Conservation (phyloP, 2,329 filamentous ascomycete genomes). For the Fusarium nisikadoi region DNA sequence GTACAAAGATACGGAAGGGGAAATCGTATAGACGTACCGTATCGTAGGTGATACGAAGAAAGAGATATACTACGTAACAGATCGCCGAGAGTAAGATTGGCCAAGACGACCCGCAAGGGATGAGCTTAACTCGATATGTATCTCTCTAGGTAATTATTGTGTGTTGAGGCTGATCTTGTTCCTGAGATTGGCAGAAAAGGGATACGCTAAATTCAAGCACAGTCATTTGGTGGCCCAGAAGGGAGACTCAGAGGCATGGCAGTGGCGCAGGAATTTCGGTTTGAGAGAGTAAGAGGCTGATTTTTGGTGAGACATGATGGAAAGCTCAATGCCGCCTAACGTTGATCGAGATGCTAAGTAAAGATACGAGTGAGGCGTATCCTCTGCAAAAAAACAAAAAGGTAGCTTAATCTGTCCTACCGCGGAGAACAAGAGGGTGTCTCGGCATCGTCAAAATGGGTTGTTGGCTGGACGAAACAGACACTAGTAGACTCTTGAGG, state of each 20-base stretch:
- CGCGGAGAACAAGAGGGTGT: slow-evolving; percentile 28
- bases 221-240: slow-evolving; percentile 15
- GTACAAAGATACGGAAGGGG: slow-evolving; percentile 4
- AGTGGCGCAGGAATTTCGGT: slow-evolving; percentile 27
- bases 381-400: background rate
- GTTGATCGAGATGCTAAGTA: background rate
- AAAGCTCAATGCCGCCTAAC: slow-evolving; percentile 17
- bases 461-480: slow-evolving; percentile 20
- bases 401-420: slow-evolving; percentile 3
- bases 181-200: slow-evolving; percentile 24
- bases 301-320: slow-evolving; percentile 28
- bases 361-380: slow-evolving; percentile 29
- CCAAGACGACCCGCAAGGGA: slow-evolving; percentile 20
- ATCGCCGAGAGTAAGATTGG: slow-evolving; percentile 19
- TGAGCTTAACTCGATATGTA: slow-evolving; percentile 2
- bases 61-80: background rate
- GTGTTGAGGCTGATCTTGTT: slow-evolving; percentile 20
- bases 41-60: slow-evolving; percentile 19
- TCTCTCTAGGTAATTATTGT: background rate
- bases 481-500: slow-evolving; percentile 33
- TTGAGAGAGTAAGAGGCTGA: slow-evolving; percentile 36
- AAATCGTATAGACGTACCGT: slow-evolving; percentile 11
- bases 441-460: slow-evolving; percentile 24
- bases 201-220: slow-evolving; percentile 4
- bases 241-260: slow-evolving; percentile 32